Evolutionary conservation across 1,284 basidiomycete genomes (phyloP).

Genomic region (Microbotryum lychnidis-dioicae): DNA sequence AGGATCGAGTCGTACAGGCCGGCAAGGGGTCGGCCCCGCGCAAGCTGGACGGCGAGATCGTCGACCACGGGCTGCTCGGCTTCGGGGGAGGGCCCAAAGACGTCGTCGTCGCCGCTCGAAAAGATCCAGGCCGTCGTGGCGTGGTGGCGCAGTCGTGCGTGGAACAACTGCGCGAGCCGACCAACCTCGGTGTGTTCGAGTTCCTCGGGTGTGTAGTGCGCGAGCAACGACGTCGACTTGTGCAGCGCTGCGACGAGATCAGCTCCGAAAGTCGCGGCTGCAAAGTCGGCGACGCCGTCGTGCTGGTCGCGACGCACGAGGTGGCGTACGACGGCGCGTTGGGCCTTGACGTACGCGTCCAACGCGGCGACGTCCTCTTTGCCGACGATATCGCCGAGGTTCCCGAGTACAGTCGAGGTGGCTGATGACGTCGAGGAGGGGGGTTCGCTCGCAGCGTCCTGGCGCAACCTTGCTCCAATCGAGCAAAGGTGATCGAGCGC

Average conservation of each 20-base stretch:
- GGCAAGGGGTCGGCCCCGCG: slow-evolving; percentile 60
- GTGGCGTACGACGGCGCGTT: slow-evolving; percentile 50
- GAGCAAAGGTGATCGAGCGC: slow-evolving; percentile 86
- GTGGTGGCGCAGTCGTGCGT: background rate
- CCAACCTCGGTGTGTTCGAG: background rate
- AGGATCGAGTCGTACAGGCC: slow-evolving; percentile 73
- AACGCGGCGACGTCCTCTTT: slow-evolving; percentile 50
- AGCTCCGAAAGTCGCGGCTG: slow-evolving; percentile 61
- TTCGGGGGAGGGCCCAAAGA: slow-evolving; percentile 46
- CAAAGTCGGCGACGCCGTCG: slow-evolving; percentile 67
- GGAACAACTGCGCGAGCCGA: background rate
- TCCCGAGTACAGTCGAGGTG: background rate
- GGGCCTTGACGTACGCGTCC: slow-evolving; percentile 52
- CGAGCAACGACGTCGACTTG: background rate
- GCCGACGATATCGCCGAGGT: slow-evolving; percentile 50
- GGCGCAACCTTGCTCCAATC: slow-evolving; percentile 72
- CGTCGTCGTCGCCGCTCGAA: slow-evolving; percentile 12
- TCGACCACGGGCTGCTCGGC: slow-evolving; percentile 61
- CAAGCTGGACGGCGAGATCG: slow-evolving; percentile 62
- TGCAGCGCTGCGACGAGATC: slow-evolving; percentile 56
- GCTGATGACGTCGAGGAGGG: slow-evolving; percentile 37
- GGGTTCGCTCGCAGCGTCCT: background rate
- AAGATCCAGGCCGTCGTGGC: background rate
- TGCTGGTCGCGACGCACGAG: slow-evolving; percentile 5
- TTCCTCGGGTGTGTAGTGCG: background rate